phyloP scores from a whole-genome alignment of 192 early-diverging fungal species.

The Entomortierella chlamydospora region DNA sequence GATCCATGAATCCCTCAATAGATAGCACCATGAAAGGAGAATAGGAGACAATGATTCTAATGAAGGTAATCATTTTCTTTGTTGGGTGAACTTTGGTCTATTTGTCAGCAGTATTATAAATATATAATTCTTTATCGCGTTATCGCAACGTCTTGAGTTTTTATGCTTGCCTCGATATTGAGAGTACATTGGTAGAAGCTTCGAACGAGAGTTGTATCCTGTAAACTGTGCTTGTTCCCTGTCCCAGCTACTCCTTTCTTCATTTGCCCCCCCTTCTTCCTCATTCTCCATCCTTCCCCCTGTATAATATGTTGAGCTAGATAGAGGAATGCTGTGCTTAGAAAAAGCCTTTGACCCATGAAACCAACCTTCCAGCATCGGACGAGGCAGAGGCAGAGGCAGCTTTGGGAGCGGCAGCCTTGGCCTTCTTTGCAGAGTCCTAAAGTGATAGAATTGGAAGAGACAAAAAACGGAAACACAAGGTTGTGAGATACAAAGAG shows the following conservation, averaged over 20 bases:
- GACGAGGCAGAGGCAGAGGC: conserved; percentile 20
- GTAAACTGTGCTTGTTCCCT: neutral
- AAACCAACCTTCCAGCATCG: conserved; percentile 56
- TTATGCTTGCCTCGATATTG: too few species aligned
- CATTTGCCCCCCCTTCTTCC: neutral
- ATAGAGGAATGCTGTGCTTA: neutral
- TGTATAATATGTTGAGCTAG: too few species aligned
- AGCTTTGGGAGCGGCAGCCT: conserved; percentile 41
- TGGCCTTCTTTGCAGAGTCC: conserved; percentile 33
- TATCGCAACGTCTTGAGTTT: too few species aligned
- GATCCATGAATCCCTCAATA: too few species aligned
- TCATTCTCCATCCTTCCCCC: neutral
- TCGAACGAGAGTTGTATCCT: too few species aligned
- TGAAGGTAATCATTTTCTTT: too few species aligned
- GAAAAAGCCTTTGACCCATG: conserved; percentile 53
- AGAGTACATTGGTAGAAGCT: too few species aligned
- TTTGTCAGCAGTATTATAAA: too few species aligned
- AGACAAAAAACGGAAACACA: neutral
- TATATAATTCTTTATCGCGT: too few species aligned
- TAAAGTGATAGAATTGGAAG: neutral
- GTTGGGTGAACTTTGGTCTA: too few species aligned
- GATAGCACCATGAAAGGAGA: too few species aligned
- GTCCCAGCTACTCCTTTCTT: neutral
- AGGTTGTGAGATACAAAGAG: neutral
- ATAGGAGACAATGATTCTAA: too few species aligned